Evolutionary conservation across 2,329 filamentous ascomycete species (phyloP), one percentile per base, ranked within the genome.

Genomic region (Truncatella angustata): DNA sequence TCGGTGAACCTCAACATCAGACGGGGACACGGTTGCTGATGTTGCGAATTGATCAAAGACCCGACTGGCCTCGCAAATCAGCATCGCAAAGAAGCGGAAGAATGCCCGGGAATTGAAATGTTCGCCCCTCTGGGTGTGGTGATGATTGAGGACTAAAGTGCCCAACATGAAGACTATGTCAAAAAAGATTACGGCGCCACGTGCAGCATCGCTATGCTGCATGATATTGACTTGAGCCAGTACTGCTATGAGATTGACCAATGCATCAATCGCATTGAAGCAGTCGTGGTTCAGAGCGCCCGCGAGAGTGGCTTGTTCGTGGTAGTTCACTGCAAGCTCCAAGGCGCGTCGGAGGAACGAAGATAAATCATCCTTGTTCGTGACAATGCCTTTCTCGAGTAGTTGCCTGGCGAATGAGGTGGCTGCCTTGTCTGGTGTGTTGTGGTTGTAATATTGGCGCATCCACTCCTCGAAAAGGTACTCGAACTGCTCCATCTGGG

Each of bases 391-490:
- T 58, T 82, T 82, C 52, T 85, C 79, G 61, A 93, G 87, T 64
- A 97, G 76, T 68, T 97, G 93, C 61, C 88, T 85, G 42, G 97
- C 82, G 69, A 97, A 97, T 2, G 89, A 82, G 5, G 81, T 74
- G 50, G 85, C 78, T 0, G 86, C 82, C 63, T 87, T 88, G 56
- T 91, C 87, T 4, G 87, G 85, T 4, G 87, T 84, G 59, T 86
- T 84, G n/a, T 85, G 81, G 61, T 91, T 90, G 68, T 88, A 88
- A 72, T 81, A 87, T 6, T 97, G 80, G 54, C 87, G 85, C 24
- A 93, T 82, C 94, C 94, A 99, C 72, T 99, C 94, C 39, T 93
- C 91, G 63, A 99, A 97, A 18, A 97, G 81, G 66, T 99, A 97
- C 61, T 95, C 91, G 71, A 96, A 84, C 67, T 97, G 91, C 56